Conservation (phyloP, 495 filamentous ascomycete species). For the Penicillium chermesinum region DNA sequence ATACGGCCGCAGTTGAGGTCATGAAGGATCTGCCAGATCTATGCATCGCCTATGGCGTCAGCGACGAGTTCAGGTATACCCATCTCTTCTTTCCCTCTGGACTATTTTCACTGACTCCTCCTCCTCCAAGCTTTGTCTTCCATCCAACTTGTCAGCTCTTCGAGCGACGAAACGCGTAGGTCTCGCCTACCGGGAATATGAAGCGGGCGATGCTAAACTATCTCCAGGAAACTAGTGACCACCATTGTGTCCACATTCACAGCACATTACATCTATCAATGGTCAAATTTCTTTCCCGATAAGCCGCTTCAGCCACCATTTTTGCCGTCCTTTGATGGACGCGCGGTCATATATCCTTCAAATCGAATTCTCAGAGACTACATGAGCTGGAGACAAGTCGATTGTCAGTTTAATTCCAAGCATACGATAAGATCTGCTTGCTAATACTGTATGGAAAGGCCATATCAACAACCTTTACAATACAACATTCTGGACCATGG, state of each 20-base stretch:
- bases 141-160: conserved; percentile 76
- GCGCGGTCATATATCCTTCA: conserved; percentile 82
- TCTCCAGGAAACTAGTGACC: conserved; percentile 72
- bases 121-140: conserved; percentile 72
- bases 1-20: conserved; percentile 76
- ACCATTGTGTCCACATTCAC: conserved; percentile 92
- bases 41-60: conserved; percentile 81
- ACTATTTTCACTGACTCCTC: neutral
- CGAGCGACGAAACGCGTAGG: conserved; percentile 76
- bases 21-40: conserved; percentile 83
- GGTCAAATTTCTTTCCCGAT: conserved; percentile 68
- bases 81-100: neutral
- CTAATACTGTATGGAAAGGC: too few relatives aligned
- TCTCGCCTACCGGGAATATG: neutral
- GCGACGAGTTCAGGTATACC: conserved; percentile 81
- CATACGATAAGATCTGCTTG: neutral
- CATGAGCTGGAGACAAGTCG: conserved; percentile 93
- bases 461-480: conserved; percentile 99
- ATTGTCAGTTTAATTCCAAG: conserved; percentile 58
- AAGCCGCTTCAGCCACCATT: conserved; percentile 59
- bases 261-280: conserved; percentile 79
- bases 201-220: neutral
- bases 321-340: conserved; percentile 85
- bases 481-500: conserved; percentile 90
- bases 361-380: conserved; percentile 81